A percentile compares a stretch with the other conserved stretches of the same genome.
Evolutionary conservation across 2,329 filamentous ascomycete genomes (phyloP).

Genomic region (Claviceps humidiphila): DNA sequence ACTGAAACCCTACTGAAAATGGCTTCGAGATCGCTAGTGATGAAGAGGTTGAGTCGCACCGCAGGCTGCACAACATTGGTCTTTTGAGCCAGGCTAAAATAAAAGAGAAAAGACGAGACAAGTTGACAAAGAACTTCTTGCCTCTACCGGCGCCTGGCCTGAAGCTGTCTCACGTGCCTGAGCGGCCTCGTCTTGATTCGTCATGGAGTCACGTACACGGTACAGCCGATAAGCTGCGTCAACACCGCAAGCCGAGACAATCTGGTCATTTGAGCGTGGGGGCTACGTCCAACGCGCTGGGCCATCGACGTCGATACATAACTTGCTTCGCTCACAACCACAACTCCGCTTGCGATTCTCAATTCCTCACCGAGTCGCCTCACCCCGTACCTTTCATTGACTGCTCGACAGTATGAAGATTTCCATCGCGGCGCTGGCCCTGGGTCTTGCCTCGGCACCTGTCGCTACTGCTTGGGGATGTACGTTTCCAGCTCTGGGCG

Average conservation of each 20-base stretch:
- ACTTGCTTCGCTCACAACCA: background rate
- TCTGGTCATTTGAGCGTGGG: conserved; percentile 2
- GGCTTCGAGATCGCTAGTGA: too few relatives aligned
- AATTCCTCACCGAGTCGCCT: background rate
- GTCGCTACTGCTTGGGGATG: conserved; percentile 28
- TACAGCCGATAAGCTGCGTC: background rate
- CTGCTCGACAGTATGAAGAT: conserved; percentile 19
- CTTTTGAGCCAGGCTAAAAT: too few relatives aligned
- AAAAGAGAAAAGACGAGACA: too few relatives aligned
- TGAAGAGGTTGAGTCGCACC: too few relatives aligned
- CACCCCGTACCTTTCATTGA: background rate
- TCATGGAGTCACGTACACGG: background rate
- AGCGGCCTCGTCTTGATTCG: background rate
- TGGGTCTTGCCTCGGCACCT: conserved; percentile 21
- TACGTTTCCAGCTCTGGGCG: conserved; percentile 15
- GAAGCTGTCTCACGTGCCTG: too few relatives aligned
- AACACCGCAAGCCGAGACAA: background rate
- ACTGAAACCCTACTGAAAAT: too few relatives aligned
- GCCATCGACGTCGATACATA: background rate
- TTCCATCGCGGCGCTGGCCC: conserved; percentile 14
- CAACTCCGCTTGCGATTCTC: background rate
- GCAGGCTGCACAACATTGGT: too few relatives aligned
- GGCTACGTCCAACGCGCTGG: background rate
- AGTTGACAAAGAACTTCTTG: too few relatives aligned
- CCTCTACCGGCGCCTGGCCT: too few relatives aligned